Evolutionary conservation across 2,329 filamentous ascomycete genomes (phyloP).

Genomic region (Talaromyces sp.): DNA sequence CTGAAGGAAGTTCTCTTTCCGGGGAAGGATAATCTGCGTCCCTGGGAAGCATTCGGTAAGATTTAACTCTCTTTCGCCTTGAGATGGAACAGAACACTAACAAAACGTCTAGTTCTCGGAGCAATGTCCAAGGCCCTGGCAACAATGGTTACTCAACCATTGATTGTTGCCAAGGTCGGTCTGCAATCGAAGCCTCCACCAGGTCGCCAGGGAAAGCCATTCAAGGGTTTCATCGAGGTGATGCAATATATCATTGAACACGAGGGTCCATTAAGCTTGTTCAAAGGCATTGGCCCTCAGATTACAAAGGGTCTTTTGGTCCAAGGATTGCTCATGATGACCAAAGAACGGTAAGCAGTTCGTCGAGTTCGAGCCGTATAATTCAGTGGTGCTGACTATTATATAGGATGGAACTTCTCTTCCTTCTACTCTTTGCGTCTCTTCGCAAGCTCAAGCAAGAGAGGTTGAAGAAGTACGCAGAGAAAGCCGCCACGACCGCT

Average conservation of each 20-base stretch:
- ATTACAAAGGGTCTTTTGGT: slow-evolving; percentile 90
- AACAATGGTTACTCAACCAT: slow-evolving; percentile 86
- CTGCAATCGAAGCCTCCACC: slow-evolving; percentile 90
- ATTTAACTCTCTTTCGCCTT: background rate
- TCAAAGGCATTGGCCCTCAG: slow-evolving; percentile 95
- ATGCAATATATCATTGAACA: slow-evolving; percentile 91
- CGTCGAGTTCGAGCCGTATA: background rate
- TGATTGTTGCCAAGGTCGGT: slow-evolving; percentile 97
- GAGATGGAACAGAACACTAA: slow-evolving; percentile 39
- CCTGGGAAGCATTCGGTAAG: slow-evolving; percentile 84
- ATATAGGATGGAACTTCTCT: slow-evolving; percentile 77
- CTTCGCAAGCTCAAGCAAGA: slow-evolving; percentile 68
- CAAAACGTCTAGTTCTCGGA: slow-evolving; percentile 66
- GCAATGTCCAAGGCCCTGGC: slow-evolving; percentile 90
- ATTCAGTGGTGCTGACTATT: background rate
- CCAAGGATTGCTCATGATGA: slow-evolving; percentile 98
- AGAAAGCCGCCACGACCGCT: slow-evolving; percentile 62
- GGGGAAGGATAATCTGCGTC: slow-evolving; percentile 69
- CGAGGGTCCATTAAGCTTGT: slow-evolving; percentile 78
- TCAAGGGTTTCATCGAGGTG: slow-evolving; percentile 89
- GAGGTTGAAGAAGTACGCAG: slow-evolving; percentile 66
- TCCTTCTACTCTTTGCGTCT: slow-evolving; percentile 82
- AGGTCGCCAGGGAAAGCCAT: slow-evolving; percentile 79
- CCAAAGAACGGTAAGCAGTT: slow-evolving; percentile 75
- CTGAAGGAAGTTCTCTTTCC: slow-evolving; percentile 76